Conservation (phyloP, 2,329 filamentous ascomycete genomes). For the Penicillium expansum region DNA sequence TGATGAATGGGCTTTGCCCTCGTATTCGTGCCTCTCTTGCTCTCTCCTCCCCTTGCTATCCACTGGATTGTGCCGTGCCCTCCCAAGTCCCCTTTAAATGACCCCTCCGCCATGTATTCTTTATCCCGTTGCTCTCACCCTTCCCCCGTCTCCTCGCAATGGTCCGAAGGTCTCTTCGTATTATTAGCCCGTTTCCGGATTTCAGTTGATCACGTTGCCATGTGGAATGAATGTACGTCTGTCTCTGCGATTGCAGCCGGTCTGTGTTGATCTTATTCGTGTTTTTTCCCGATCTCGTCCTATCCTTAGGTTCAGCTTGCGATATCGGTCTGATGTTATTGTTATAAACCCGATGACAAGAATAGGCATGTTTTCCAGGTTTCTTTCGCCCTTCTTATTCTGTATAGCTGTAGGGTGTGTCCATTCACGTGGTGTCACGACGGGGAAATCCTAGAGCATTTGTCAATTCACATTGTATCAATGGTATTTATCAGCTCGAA, state of each 20-base stretch:
- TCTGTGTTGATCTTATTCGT: constrained; percentile 5
- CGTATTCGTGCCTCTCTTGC: not conserved
- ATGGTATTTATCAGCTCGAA: not conserved
- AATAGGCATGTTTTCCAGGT: not conserved
- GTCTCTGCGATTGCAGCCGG: constrained; percentile 15
- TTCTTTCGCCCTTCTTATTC: not conserved
- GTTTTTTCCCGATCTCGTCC: not conserved
- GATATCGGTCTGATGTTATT: not conserved
- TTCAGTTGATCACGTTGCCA: constrained; percentile 20
- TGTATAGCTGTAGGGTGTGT: not conserved
- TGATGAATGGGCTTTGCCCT: not conserved
- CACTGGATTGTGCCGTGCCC: not conserved
- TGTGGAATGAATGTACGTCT: constrained; percentile 25
- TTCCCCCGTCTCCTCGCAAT: not conserved
- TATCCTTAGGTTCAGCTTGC: constrained; percentile 1
- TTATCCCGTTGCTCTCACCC: not conserved
- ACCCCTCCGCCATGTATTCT: constrained; percentile 5
- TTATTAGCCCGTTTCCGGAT: constrained; percentile 3
- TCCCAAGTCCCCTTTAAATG: not conserved
- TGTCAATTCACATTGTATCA: not conserved
- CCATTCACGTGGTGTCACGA: no score
- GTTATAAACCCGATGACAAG: not conserved
- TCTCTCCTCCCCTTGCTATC: not conserved
- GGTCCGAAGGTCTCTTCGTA: not conserved
- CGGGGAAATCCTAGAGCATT: no score